These are phyloP conservation scores for Aspergillus alliaceus DNA, from an alignment of 2,329 filamentous ascomycete species.

Conservation along the genomic window DNA sequence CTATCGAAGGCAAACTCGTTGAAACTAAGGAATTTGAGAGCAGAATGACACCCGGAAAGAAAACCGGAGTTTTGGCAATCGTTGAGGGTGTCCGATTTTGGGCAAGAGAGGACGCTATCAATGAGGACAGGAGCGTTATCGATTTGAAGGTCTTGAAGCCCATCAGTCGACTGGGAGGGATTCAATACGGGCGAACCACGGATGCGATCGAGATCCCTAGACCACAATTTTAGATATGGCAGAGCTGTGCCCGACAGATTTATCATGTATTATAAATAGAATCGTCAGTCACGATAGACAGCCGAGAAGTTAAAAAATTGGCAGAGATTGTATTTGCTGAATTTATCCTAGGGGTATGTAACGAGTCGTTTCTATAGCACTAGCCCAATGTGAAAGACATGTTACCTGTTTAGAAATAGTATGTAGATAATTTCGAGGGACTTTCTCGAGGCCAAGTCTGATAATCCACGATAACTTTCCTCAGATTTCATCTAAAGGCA, in stretches of 20 bases:
- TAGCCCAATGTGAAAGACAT: not conserved
- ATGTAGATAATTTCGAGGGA: no score
- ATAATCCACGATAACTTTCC: no score
- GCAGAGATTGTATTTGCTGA: not conserved
- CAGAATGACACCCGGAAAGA: slow-evolving; percentile 67
- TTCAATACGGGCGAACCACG: slow-evolving; percentile 73
- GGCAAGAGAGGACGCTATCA: slow-evolving; percentile 84
- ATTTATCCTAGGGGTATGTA: not conserved
- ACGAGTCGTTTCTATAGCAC: not conserved
- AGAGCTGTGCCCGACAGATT: not conserved
- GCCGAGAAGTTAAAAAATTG: not conserved
- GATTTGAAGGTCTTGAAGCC: slow-evolving; percentile 76
- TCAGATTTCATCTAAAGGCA: no score
- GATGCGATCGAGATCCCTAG: slow-evolving; percentile 69
- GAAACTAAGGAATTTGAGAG: slow-evolving; percentile 76
- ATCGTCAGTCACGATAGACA: not conserved
- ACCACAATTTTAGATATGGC: slow-evolving; percentile 22
- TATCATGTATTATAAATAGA: not conserved
- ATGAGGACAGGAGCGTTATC: slow-evolving; percentile 71
- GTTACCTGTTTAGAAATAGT: not conserved
- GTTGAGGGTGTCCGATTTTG: slow-evolving; percentile 86
- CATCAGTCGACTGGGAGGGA: slow-evolving; percentile 77
- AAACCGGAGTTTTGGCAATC: slow-evolving; percentile 71
- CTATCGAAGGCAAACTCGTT: slow-evolving; percentile 77
- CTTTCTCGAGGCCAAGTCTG: no score